phyloP scores from a whole-genome alignment of 2,329 filamentous ascomycete species.

The Paraconiothyrium sp. region DNA sequence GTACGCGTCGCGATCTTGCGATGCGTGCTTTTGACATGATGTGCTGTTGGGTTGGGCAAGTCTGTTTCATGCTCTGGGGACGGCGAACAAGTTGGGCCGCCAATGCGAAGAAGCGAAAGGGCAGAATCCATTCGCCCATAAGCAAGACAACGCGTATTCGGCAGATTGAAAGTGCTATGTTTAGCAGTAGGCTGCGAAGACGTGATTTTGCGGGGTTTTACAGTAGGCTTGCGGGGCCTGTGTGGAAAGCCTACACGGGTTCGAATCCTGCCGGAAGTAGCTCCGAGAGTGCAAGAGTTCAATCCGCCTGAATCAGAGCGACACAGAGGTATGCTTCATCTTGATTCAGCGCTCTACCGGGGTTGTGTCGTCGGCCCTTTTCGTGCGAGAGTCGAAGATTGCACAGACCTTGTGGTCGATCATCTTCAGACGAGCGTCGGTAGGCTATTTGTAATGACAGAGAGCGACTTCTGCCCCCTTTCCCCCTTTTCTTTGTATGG shows the following conservation, averaged over 20 bases:
- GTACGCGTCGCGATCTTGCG: constrained; percentile 1
- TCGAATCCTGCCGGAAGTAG: constrained; percentile 9
- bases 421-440: neutral
- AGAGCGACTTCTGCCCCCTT: neutral
- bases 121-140: constrained; percentile 1
- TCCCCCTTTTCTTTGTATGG: neutral
- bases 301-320: neutral
- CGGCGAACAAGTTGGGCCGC: neutral
- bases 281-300: neutral
- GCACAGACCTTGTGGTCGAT: neutral
- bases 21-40: neutral
- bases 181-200: neutral
- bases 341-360: neutral
- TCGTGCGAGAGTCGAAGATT: neutral
- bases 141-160: neutral
- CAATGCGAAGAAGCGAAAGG: neutral
- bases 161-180: constrained; percentile 6
- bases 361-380: neutral
- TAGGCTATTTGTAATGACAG: neutral
- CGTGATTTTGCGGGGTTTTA: neutral
- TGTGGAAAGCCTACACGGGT: neutral
- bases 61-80: constrained; percentile 6
- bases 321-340: neutral
- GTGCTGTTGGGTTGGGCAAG: neutral
- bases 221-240: neutral